Percentiles rank a stretch among this genome's conserved stretches.
These are phyloP conservation scores for Pythium periplocum DNA, from an alignment of 352 stramenopile genomes.

Conservation along the genomic window DNA sequence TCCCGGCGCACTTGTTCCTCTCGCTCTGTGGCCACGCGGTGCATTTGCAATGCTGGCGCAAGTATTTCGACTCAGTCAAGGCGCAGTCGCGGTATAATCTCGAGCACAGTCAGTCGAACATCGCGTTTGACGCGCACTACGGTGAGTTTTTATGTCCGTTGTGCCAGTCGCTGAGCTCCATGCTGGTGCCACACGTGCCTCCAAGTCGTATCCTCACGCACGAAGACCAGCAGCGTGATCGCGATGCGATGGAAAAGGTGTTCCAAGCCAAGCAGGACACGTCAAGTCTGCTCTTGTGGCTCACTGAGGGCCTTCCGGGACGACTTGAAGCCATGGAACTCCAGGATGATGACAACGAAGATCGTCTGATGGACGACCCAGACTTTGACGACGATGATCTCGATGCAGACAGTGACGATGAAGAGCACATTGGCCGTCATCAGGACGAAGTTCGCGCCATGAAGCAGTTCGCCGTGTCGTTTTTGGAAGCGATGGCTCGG, in stretches of 20 bases:
- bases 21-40: constrained; percentile 88
- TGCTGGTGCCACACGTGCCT: constrained; percentile 78
- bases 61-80: constrained; percentile 86
- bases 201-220: constrained; percentile 50
- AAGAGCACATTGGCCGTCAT: constrained; percentile 9
- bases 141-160: constrained; percentile 89
- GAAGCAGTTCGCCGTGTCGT: constrained; percentile 69
- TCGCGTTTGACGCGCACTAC: constrained; percentile 81
- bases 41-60: constrained; percentile 84
- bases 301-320: constrained; percentile 40
- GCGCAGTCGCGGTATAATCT: constrained; percentile 65
- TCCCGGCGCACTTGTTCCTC: constrained; percentile 64
- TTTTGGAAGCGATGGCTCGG: constrained; percentile 54
- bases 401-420: constrained; percentile 8
- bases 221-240: constrained; percentile 46
- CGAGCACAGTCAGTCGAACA: constrained; percentile 70
- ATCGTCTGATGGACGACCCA: constrained; percentile 23
- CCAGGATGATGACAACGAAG: constrained; percentile 31
- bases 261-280: constrained; percentile 77
- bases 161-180: constrained; percentile 89
- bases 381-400: constrained; percentile 15
- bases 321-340: constrained; percentile 32
- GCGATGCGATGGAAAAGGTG: constrained; percentile 61
- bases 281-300: constrained; percentile 52
- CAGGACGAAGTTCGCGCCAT: constrained; percentile 57